A percentile compares a stretch with the other conserved stretches of the same genome.
Conservation (phyloP, 352 stramenopile genomes). For the Pythium vanterpoolii region DNA sequence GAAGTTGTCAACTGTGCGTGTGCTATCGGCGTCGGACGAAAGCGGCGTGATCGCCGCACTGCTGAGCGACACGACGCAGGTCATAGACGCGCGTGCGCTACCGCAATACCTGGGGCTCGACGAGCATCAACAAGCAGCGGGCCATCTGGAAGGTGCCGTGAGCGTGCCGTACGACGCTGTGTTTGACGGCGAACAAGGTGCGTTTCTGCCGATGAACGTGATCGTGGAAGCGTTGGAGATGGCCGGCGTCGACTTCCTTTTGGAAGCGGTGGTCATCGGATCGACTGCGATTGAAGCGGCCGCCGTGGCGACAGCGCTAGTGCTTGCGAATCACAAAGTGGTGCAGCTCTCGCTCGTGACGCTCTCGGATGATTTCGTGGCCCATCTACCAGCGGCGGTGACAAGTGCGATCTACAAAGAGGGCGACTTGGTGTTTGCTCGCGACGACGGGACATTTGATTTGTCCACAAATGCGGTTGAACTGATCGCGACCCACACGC, state of each 20-base stretch:
- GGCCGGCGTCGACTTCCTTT: constrained; percentile 36
- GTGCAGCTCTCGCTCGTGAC: constrained; percentile 37
- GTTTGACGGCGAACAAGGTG: constrained; percentile 34
- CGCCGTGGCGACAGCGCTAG: constrained; percentile 51
- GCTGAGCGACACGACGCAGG: constrained; percentile 32
- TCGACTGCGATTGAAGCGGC: constrained; percentile 49
- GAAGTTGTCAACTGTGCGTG: neutral
- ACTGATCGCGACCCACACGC: neutral
- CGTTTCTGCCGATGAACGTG: constrained; percentile 37
- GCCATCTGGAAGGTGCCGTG: constrained; percentile 46
- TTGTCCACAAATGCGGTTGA: constrained; percentile 34
- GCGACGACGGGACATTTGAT: constrained; percentile 52
- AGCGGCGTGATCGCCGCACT: constrained; percentile 28
- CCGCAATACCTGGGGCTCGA: constrained; percentile 49
- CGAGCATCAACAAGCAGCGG: constrained; percentile 34
- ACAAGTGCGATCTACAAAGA: constrained; percentile 46
- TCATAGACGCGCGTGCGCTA: constrained; percentile 51
- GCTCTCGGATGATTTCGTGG: constrained; percentile 41
- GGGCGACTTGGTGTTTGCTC: constrained; percentile 39
- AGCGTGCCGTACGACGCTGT: constrained; percentile 53
- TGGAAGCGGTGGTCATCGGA: constrained; percentile 40
- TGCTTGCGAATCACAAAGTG: constrained; percentile 34
- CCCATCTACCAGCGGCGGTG: constrained; percentile 30
- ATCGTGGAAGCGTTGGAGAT: constrained; percentile 39
- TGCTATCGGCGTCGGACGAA: constrained; percentile 20